Evolutionary conservation across 83 land plant genomes (phyloP).

Genomic region (Picea abies): DNA sequence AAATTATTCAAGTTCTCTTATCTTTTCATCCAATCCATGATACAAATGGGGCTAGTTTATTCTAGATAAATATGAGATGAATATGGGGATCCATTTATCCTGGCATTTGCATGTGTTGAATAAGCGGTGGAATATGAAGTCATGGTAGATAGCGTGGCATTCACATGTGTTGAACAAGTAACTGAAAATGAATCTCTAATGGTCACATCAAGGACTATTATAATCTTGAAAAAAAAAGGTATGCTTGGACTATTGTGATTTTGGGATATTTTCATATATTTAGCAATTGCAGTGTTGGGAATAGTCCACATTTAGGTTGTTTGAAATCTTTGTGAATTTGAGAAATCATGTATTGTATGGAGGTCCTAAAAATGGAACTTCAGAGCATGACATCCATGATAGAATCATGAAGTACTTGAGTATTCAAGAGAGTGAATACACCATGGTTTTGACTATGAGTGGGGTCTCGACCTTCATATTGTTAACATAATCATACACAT

Average conservation of each 20-base stretch:
- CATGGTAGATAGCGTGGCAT: too few species aligned
- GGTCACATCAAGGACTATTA: constrained; percentile 52
- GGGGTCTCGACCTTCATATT: constrained; percentile 85
- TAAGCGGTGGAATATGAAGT: too few species aligned
- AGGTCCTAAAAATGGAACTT: constrained; percentile 80
- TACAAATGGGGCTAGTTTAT: too few species aligned
- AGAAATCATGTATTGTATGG: constrained; percentile 94
- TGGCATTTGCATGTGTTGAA: too few species aligned
- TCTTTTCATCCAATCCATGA: too few species aligned
- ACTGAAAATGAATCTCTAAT: constrained; percentile 8
- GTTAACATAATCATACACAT: constrained; percentile 88
- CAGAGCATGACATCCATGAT: constrained; percentile 69
- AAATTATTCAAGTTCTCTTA: too few species aligned
- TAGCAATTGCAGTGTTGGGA: constrained; percentile 72
- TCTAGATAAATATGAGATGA: too few species aligned
- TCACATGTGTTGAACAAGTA: too few species aligned
- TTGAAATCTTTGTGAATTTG: constrained; percentile 86
- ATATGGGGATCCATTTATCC: too few species aligned
- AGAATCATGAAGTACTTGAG: constrained; percentile 87
- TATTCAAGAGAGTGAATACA: constrained; percentile 87
- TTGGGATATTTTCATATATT: constrained; percentile 84
- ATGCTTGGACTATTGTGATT: constrained; percentile 95
- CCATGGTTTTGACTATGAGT: constrained; percentile 91
- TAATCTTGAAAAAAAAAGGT: constrained; percentile 57
- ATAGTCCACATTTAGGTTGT: constrained; percentile 74